Percentiles rank a stretch among this genome's conserved stretches.
Conservation (phyloP, 2,329 filamentous ascomycete species). For the Hypoxylon sp. region DNA sequence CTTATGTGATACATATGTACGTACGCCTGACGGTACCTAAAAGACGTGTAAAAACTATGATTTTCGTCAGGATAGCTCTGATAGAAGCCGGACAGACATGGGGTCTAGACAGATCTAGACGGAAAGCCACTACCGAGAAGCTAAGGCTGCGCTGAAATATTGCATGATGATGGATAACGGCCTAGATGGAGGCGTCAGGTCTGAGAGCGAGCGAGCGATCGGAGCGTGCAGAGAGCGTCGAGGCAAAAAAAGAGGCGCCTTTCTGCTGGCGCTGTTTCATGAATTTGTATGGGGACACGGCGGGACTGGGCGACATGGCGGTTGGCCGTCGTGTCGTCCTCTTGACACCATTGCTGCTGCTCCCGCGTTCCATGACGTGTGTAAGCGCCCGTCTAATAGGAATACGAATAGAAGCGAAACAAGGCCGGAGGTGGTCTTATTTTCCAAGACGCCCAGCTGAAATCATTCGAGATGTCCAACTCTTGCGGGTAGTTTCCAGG, state of each 20-base stretch:
- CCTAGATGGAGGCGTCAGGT: slow-evolving; percentile 14
- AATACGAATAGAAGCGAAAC: slow-evolving; percentile 34
- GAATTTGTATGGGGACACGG: neutral
- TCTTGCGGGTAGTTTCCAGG: slow-evolving; percentile 14
- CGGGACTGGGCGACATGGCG: neutral
- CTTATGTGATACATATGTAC: neutral
- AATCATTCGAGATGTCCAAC: slow-evolving; percentile 8
- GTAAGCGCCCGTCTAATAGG: slow-evolving; percentile 27
- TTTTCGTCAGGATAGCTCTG: neutral
- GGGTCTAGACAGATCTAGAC: neutral
- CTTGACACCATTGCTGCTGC: slow-evolving; percentile 5
- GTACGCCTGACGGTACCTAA: too few relatives aligned
- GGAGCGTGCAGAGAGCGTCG: too few relatives aligned
- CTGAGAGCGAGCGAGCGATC: neutral
- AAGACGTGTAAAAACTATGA: neutral
- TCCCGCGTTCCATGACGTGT: slow-evolving; percentile 20
- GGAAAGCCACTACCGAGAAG: slow-evolving; percentile 5
- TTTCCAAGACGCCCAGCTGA: slow-evolving; percentile 23
- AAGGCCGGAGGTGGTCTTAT: slow-evolving; percentile 25
- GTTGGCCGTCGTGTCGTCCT: slow-evolving; percentile 4
- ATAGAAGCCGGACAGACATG: neutral
- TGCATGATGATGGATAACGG: slow-evolving; percentile 27
- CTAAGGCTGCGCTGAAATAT: neutral
- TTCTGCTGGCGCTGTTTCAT: slow-evolving; percentile 19
- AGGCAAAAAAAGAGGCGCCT: neutral